A percentile compares a stretch with the other conserved stretches of the same genome.
Evolutionary conservation across 371 early-diverging fungal species (phyloP).

Genomic region (Cokeromyces recurvatus): DNA sequence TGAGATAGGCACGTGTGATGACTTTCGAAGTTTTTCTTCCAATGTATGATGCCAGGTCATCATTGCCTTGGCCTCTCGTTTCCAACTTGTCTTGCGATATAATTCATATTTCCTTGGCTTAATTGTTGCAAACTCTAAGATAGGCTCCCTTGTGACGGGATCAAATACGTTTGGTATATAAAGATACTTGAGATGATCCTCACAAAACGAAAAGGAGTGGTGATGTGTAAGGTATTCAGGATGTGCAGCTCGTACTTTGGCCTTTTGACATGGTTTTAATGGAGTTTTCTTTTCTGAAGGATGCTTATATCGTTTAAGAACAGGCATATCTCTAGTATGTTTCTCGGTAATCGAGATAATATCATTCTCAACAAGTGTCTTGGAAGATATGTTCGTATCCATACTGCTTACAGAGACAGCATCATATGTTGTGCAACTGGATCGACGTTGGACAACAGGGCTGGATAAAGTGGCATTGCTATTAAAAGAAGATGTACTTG

Average conservation of each 20-base stretch:
- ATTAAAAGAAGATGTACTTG: no score
- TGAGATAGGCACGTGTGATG: neutral
- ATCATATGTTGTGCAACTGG: slow-evolving; percentile 5
- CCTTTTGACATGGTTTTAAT: no score
- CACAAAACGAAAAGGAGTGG: slow-evolving; percentile 6
- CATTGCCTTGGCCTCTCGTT: slow-evolving; percentile 31
- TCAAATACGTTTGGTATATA: slow-evolving; percentile 24
- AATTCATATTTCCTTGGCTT: slow-evolving; percentile 22
- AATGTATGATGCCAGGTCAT: slow-evolving; percentile 26
- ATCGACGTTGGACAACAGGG: slow-evolving; percentile 1
- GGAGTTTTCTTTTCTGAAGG: no score
- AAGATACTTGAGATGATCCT: slow-evolving; percentile 12
- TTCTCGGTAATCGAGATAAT: slow-evolving; percentile 2
- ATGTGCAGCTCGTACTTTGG: no score
- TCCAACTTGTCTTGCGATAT: slow-evolving; percentile 18
- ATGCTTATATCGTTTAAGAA: slow-evolving; percentile 1
- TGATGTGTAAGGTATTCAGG: no score
- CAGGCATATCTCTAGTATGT: neutral
- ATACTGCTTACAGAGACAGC: neutral
- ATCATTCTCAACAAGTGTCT: slow-evolving; percentile 1
- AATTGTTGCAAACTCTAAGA: slow-evolving; percentile 16
- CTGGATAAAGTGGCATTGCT: neutral
- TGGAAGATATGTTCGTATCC: neutral
- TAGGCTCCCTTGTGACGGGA: slow-evolving; percentile 11
- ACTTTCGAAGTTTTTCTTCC: neutral